These are phyloP conservation scores for Colletotrichum kahawae DNA, from an alignment of 2,329 filamentous ascomycete genomes.

Conservation along the genomic window DNA sequence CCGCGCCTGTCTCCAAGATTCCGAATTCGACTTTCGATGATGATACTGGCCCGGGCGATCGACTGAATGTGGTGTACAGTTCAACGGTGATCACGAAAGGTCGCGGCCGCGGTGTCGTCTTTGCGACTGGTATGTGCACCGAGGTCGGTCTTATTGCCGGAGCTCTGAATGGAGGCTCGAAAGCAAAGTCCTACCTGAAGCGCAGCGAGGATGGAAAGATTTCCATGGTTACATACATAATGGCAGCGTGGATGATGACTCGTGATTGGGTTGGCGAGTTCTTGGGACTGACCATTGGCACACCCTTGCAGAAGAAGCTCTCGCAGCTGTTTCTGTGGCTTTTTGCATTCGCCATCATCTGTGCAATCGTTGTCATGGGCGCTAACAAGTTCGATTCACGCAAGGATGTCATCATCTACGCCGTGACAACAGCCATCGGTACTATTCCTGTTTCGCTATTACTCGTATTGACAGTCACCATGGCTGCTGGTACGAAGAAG, in stretches of 20 bases:
- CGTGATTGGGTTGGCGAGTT: conserved; percentile 46
- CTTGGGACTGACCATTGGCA: conserved; percentile 61
- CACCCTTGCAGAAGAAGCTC: conserved; percentile 72
- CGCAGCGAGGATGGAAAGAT: conserved; percentile 47
- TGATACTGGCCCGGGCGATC: conserved; percentile 57
- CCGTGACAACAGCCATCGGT: conserved; percentile 50
- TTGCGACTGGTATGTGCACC: conserved; percentile 65
- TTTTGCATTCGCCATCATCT: conserved; percentile 61
- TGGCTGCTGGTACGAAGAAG: conserved; percentile 58
- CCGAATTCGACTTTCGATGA: conserved; percentile 44
- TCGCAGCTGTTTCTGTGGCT: conserved; percentile 72
- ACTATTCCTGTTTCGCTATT: conserved; percentile 57
- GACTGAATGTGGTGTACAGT: conserved; percentile 67
- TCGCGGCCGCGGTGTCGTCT: conserved; percentile 63
- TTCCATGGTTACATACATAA: conserved; percentile 29
- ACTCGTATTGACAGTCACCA: conserved; percentile 63
- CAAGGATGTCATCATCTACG: conserved; percentile 48
- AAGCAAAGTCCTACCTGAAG: conserved; percentile 41
- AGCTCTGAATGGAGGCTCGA: conserved; percentile 39
- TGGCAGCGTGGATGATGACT: conserved; percentile 43
- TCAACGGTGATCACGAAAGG: conserved; percentile 68
- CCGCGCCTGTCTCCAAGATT: conserved; percentile 63
- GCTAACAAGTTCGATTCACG: conserved; percentile 43
- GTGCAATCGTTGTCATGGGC: conserved; percentile 49
- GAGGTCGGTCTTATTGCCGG: conserved; percentile 67